phyloP scores from a whole-genome alignment of 257 asterid species.

The Henckelia pumila region DNA sequence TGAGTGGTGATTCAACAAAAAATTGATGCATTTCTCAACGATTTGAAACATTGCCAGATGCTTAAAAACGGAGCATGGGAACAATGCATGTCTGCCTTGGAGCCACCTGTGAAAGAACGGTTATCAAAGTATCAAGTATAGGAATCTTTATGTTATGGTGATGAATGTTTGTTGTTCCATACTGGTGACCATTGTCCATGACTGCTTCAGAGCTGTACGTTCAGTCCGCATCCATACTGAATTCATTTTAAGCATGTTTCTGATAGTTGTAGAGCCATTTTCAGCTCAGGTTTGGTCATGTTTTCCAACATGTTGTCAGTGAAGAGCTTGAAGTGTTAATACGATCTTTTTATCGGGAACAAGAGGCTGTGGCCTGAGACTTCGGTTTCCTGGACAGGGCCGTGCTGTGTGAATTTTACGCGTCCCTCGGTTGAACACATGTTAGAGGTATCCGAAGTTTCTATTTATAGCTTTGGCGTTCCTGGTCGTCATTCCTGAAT shows the following conservation, averaged over 20 bases:
- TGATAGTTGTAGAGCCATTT: conserved; percentile 23
- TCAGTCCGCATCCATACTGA: conserved; percentile 21
- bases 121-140: conserved; percentile 27
- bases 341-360: conserved; percentile 16
- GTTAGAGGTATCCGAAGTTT: conserved; percentile 10
- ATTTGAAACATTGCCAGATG: conserved; percentile 52
- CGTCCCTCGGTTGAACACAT: background rate
- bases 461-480: conserved; percentile 14
- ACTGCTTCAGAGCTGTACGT: conserved; percentile 16
- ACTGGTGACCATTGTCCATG: conserved; percentile 16
- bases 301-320: conserved; percentile 17
- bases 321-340: conserved; percentile 25
- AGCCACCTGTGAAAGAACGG: conserved; percentile 70
- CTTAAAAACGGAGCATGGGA: conserved; percentile 86
- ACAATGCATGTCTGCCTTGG: conserved; percentile 79
- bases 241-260: conserved; percentile 7
- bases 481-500: conserved; percentile 21
- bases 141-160: background rate
- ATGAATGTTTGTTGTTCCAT: background rate
- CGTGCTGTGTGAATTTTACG: conserved; percentile 12
- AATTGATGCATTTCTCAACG: background rate
- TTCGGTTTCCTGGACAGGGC: conserved; percentile 20
- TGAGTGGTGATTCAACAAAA: background rate
- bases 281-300: conserved; percentile 15
- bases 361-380: conserved; percentile 15